These are phyloP conservation scores for Laguncularia racemosa DNA, from an alignment of 345 rosid genomes.

Conservation along the genomic window DNA sequence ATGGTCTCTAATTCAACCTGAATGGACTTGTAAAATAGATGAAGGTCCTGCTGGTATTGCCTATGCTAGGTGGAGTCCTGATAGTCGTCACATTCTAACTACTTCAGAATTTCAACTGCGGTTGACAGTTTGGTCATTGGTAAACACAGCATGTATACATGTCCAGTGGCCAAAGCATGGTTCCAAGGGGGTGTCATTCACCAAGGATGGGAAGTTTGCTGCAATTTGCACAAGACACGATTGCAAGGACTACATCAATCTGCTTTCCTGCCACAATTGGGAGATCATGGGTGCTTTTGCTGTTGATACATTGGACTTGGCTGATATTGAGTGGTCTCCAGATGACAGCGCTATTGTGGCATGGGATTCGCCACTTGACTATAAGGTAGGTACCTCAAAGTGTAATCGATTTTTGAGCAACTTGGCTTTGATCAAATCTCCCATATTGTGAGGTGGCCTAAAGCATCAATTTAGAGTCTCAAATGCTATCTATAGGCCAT, in stretches of 20 bases:
- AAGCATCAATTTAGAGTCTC: no score
- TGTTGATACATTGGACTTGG: slow-evolving; percentile 82
- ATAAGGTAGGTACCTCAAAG: slow-evolving; percentile 37
- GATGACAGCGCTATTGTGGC: slow-evolving; percentile 81
- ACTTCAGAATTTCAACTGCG: slow-evolving; percentile 88
- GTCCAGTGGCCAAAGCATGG: slow-evolving; percentile 96
- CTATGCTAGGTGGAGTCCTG: slow-evolving; percentile 98
- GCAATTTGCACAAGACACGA: slow-evolving; percentile 89
- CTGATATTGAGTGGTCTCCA: slow-evolving; percentile 94
- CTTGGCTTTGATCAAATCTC: no score
- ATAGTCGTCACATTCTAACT: slow-evolving; percentile 90
- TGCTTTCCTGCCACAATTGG: slow-evolving; percentile 84
- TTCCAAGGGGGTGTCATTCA: slow-evolving; percentile 76
- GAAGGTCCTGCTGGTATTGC: slow-evolving; percentile 97
- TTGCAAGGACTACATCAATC: slow-evolving; percentile 85
- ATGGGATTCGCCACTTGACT: slow-evolving; percentile 93
- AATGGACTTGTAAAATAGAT: slow-evolving; percentile 97
- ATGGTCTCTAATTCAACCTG: slow-evolving; percentile 86
- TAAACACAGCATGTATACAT: slow-evolving; percentile 95
- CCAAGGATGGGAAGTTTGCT: slow-evolving; percentile 84
- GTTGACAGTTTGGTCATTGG: slow-evolving; percentile 82
- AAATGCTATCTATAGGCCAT: no score
- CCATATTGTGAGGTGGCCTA: no score
- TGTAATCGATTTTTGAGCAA: no score
- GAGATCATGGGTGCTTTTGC: slow-evolving; percentile 92